Conservation (phyloP, 2,329 filamentous ascomycete species). For the Fusarium euwallaceae region DNA sequence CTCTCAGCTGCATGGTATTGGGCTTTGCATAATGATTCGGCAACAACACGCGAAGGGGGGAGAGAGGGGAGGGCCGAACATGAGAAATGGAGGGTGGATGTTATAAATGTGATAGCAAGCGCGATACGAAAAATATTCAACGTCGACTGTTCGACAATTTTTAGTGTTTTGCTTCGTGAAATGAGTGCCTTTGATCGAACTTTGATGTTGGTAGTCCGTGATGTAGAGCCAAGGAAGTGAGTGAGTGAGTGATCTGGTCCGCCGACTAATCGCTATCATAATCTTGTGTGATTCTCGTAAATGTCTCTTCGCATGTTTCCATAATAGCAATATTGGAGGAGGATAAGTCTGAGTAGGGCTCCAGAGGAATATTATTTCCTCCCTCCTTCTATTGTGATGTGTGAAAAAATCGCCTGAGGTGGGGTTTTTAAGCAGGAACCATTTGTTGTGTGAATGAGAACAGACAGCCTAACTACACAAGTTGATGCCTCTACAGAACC, state of each 20-base stretch:
- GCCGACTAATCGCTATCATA: background rate
- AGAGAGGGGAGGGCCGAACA: constrained; percentile 11
- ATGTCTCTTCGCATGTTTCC: background rate
- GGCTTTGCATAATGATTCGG: constrained; percentile 40
- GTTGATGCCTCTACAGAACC: background rate
- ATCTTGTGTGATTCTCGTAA: background rate
- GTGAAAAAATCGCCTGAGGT: background rate
- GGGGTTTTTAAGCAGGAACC: background rate
- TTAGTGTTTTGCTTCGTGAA: background rate
- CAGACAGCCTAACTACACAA: background rate
- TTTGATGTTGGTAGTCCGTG: background rate
- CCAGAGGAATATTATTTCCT: too few relatives aligned
- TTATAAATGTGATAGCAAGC: constrained; percentile 29
- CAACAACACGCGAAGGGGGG: constrained; percentile 16
- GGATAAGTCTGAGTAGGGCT: too few relatives aligned
- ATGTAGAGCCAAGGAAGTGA: background rate
- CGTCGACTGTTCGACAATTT: constrained; percentile 17
- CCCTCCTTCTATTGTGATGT: background rate
- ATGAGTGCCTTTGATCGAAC: background rate
- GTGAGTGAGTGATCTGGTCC: background rate
- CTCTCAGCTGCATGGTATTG: constrained; percentile 25
- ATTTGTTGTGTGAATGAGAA: background rate
- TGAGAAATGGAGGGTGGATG: constrained; percentile 16
- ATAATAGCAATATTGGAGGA: background rate
- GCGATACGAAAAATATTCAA: constrained; percentile 31